Conservation (phyloP, 495 filamentous ascomycete species). For the Aspergillus carlsbadensis region DNA sequence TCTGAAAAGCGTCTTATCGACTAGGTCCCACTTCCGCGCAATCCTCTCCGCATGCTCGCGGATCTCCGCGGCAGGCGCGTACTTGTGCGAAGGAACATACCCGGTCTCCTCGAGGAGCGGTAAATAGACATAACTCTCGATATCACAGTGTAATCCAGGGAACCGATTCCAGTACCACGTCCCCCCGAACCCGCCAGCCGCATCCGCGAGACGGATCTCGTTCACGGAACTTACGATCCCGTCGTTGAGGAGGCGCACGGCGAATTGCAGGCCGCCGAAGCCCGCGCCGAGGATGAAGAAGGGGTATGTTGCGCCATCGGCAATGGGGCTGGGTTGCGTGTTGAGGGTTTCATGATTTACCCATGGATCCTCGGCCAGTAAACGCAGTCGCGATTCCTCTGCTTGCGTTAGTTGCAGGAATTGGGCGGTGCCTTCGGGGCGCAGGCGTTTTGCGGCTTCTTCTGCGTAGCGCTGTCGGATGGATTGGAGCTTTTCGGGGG, state of each 20-base stretch:
- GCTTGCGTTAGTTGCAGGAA: background rate
- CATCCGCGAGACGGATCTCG: constrained; percentile 51
- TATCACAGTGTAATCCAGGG: constrained; percentile 32
- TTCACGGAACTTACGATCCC: constrained; percentile 18
- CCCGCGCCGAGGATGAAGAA: constrained; percentile 13
- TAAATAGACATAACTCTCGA: constrained; percentile 40
- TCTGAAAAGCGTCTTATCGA: constrained; percentile 9
- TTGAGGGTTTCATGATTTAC: background rate
- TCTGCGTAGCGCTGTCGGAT: background rate
- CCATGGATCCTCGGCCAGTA: background rate
- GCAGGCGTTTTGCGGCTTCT: background rate
- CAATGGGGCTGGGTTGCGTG: background rate
- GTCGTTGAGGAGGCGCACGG: constrained; percentile 10
- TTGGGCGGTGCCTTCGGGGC: background rate
- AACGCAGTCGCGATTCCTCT: background rate
- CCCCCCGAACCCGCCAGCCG: constrained; percentile 49
- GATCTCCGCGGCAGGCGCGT: constrained; percentile 25
- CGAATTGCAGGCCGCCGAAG: constrained; percentile 10
- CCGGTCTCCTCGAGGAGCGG: constrained; percentile 62
- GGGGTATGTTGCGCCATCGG: background rate
- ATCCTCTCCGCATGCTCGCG: constrained; percentile 26
- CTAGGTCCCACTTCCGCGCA: constrained; percentile 39
- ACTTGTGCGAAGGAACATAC: constrained; percentile 48
- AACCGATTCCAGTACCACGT: constrained; percentile 52
- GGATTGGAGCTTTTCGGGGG: background rate